Evolutionary conservation across 2,329 filamentous ascomycete genomes (phyloP).

Genomic region (Colletotrichum sp.): DNA sequence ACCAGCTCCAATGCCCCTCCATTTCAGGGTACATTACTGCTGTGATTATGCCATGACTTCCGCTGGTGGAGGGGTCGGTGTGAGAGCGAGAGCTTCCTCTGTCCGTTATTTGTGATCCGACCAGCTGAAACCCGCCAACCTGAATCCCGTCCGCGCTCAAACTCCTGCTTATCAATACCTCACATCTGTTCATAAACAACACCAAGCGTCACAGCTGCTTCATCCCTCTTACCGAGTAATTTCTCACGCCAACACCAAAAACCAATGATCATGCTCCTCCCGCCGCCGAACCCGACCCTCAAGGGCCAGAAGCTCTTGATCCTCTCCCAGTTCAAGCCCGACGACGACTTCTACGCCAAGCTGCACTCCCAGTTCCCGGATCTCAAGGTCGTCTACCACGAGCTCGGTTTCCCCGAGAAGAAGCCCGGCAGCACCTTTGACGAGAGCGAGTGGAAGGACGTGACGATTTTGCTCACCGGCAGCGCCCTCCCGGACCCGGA

Average conservation of each 20-base stretch:
- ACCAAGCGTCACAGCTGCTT: background rate
- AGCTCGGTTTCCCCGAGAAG: conserved; percentile 32
- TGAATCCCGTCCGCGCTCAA: background rate
- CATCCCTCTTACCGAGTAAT: background rate
- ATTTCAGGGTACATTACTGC: background rate
- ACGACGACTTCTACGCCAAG: conserved; percentile 36
- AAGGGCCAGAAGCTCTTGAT: conserved; percentile 53
- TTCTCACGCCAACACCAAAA: background rate
- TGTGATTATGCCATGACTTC: background rate
- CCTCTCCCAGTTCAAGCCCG: conserved; percentile 35
- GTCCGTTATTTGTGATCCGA: background rate
- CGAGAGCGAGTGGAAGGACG: conserved; percentile 47
- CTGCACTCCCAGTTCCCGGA: conserved; percentile 47
- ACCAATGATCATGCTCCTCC: conserved; percentile 17
- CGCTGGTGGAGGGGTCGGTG: background rate
- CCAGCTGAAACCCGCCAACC: background rate
- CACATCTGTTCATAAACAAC: background rate
- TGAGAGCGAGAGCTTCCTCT: background rate
- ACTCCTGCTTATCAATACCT: background rate
- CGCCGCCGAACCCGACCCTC: conserved; percentile 14
- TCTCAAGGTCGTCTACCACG: conserved; percentile 40
- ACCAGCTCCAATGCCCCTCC: background rate
- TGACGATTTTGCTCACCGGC: conserved; percentile 54
- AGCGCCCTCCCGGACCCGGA: conserved; percentile 45
- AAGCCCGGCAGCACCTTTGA: conserved; percentile 27